Evolutionary conservation across 106 monocot genomes (phyloP).

Genomic region (Dioscorea alata): DNA sequence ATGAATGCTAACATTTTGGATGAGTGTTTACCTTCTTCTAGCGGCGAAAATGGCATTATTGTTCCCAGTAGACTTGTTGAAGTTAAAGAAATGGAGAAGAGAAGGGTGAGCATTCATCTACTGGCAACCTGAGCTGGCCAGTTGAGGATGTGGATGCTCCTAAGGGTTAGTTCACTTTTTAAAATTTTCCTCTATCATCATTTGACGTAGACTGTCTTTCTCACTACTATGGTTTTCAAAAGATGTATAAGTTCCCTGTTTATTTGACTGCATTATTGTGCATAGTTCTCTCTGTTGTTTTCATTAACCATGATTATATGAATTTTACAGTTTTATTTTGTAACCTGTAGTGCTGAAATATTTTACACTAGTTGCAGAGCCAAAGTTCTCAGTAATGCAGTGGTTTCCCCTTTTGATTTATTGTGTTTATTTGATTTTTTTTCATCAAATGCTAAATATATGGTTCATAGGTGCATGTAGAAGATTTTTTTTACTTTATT

Average conservation of each 20-base stretch:
- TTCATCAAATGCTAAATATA: conserved; percentile 2
- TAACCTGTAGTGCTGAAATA: conserved; percentile 56
- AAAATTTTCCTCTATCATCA: no score
- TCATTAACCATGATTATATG: not conserved
- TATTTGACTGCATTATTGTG: no score
- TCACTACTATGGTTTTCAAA: no score
- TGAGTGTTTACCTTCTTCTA: conserved; percentile 14
- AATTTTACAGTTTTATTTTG: not conserved
- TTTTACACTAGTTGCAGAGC: conserved; percentile 68
- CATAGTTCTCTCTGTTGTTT: no score
- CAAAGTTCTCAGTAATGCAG: conserved; percentile 59
- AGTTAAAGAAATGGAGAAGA: conserved; percentile 44
- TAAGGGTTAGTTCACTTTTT: no score
- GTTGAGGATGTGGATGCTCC: no score
- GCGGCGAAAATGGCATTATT: conserved; percentile 18
- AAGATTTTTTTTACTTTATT: conserved; percentile 70
- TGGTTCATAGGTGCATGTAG: conserved; percentile 43
- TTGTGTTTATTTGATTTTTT: conserved; percentile 5
- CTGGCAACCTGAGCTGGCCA: no score
- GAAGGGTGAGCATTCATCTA: conserved; percentile 16
- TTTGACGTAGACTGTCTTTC: no score
- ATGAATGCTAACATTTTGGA: conserved; percentile 16
- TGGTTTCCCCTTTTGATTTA: not conserved
- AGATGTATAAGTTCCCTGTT: no score
- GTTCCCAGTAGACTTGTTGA: conserved; percentile 25